Evolutionary conservation across 345 rosid species (phyloP), one percentile per base, ranked within the genome.

Genomic region (Aquilaria sinensis): DNA sequence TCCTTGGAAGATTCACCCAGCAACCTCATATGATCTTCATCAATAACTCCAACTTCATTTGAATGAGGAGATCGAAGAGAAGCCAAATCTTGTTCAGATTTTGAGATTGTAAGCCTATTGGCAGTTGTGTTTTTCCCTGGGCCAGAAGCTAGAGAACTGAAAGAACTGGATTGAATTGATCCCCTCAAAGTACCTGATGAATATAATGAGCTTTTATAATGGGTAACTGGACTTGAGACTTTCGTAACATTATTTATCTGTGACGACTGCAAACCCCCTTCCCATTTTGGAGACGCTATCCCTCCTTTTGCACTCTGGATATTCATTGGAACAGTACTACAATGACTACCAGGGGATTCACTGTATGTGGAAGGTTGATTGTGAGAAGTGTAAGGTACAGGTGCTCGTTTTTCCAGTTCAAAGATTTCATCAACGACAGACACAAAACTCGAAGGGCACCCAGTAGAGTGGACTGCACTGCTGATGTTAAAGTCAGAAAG

Each of bases 401-500:
- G 69, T 47, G 78, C 63, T 69, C 81, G 92, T 70, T 83, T 91
- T 70, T 89, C 92, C 63, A 83, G 83, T 79, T 89, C 91, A 81
- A 95, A 95, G 60, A 95, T 88, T 72, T 89, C 96, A 83, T 91
- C 99, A 49, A 95, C 94, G 56, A 87, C 71, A 59, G 87, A 87
- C 54, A 97, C 79, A 72, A 91, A 95, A 78, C 86, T 81, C 10
- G 80, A 65, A 14, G 83, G 75, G 66, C 68, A 69, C 58, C 91
- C 85, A 64, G 74, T 66, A 65, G 73, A 64, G 64, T 80, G 88
- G 68, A 74, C 52, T 61, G 83, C 74, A 73, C 83, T 73, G 30
- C 83, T 92, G 4, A 80, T 73, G 77, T 72, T 61, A 45, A 85
- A 62, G 60, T 77, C 87, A 75, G 90, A 76, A 73, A 74, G 80